Conservation (phyloP, 2,329 filamentous ascomycete genomes). For the Tolypocladium tundrense region DNA sequence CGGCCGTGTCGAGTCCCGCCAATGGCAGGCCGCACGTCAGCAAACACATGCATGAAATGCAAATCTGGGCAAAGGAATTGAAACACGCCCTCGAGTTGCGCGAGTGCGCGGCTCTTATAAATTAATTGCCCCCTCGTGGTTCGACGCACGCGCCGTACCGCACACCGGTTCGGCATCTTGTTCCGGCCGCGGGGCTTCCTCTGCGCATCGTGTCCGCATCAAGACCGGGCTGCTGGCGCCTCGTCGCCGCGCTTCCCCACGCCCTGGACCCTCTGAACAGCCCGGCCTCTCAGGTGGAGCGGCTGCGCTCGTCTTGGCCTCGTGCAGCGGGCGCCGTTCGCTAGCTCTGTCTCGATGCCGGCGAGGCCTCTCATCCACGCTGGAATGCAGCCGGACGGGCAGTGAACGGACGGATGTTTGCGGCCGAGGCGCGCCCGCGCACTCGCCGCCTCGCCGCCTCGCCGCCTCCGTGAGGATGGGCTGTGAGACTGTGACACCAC, state of each 20-base stretch:
- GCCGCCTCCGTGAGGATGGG: background rate
- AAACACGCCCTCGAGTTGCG: background rate
- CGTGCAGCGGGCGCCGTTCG: background rate
- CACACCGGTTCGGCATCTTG: background rate
- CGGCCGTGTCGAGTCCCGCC: background rate
- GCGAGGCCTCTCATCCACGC: background rate
- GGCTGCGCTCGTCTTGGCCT: background rate
- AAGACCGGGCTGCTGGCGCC: background rate
- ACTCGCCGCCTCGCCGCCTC: background rate
- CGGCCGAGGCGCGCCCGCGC: background rate
- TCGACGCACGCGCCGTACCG: background rate
- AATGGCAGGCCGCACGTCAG: background rate
- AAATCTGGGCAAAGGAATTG: background rate
- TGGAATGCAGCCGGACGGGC: background rate
- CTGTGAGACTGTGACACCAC: background rate
- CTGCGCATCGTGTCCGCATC: background rate
- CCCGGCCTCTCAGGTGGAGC: background rate
- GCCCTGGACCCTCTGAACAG: background rate
- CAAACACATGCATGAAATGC: background rate
- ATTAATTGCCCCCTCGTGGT: background rate
- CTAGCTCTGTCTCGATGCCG: background rate
- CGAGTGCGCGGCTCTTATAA: background rate
- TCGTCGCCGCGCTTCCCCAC: background rate
- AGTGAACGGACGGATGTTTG: background rate
- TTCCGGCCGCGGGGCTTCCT: background rate